These are phyloP conservation scores for Croton setiger DNA, from an alignment of 441 rosid species.

Conservation along the genomic window DNA sequence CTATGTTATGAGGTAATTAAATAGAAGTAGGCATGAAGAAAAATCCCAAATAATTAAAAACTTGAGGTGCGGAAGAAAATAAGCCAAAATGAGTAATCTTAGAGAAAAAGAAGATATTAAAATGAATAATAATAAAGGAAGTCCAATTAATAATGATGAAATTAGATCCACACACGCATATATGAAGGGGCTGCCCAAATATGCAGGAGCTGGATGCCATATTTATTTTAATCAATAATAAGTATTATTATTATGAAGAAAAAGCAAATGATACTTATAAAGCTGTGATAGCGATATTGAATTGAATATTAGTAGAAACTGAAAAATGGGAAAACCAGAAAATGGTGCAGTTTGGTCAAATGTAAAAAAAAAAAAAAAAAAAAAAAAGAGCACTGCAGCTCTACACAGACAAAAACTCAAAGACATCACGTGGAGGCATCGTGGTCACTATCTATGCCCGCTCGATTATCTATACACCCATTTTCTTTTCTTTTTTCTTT, in stretches of 20 bases:
- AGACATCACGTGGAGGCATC: conserved; percentile 54
- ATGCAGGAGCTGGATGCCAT: conserved; percentile 32
- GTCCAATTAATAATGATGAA: too few relatives aligned
- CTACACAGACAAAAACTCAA: conserved; percentile 40
- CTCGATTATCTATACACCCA: conserved; percentile 8
- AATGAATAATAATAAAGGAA: too few relatives aligned
- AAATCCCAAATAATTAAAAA: too few relatives aligned
- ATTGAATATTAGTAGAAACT: background rate
- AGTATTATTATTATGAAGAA: background rate
- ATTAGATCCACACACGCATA: too few relatives aligned
- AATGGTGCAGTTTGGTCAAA: conserved; percentile 36
- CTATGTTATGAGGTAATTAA: too few relatives aligned
- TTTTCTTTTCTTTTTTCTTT: too few relatives aligned
- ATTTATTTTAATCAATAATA: conserved; percentile 11
- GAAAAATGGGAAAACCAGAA: background rate
- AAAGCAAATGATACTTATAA: background rate
- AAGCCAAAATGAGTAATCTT: too few relatives aligned
- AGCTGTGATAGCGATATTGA: conserved; percentile 15
- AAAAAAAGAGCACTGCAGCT: conserved; percentile 36
- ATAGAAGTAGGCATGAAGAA: too few relatives aligned
- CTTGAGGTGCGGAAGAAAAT: too few relatives aligned
- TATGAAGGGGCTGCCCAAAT: conserved; percentile 14
- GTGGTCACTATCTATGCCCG: conserved; percentile 38
- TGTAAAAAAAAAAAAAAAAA: too few relatives aligned
- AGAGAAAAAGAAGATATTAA: too few relatives aligned